Base-by-base conservation (phyloP, 345 rosid species). In the Viola odorata region DNA sequence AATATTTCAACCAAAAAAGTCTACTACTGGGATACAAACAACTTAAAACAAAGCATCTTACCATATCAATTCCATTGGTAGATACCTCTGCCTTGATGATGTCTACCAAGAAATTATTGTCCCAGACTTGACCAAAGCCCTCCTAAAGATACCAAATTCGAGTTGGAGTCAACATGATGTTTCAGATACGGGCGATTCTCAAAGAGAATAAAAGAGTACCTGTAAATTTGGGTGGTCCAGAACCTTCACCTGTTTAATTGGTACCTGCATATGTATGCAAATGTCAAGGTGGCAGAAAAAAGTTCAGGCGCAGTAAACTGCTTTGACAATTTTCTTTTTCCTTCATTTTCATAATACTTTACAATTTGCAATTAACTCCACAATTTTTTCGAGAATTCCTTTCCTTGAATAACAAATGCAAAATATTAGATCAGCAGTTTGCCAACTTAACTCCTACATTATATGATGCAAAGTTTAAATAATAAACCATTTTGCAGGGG, bases 81-180 rank as follows among this genome's bases (percentile, higher is more conserved):
- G 57, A 58, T 57, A 82, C 81, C 84, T 92, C 90, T 63, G 84
- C 89, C 64, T 75, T 73, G 49, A 89, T 78, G 50, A 81, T 73
- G 53, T 81, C 50, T 4, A 80, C 78, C 73, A 89, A n/a, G 60
- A 85, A 75, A 65, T 72, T 71, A 50, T 74, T 86, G 74, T 82
- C 79, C 98, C 91, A 89, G 41, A 62, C 66, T 66, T 78, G 66
- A 65, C 80, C 87, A 78, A 89, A 87, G n/a, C 98, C 96, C 79
- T 92, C 96, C 96, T 87, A 77, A 9, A 71, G 45, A 70, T 17
- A 17, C 48, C 15, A 56, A 53, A 66, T 36, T 55, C 45, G 11
- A 57, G 58, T 23, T 7, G 61, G 12, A 14, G n/a, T n/a, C 7
- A 57, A 45, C 52, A 59, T 10, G 53, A 58, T 49, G 63, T 47